These are phyloP conservation scores for Bondarzewia mesenterica DNA, from an alignment of 1,284 basidiomycete species.

Conservation along the genomic window DNA sequence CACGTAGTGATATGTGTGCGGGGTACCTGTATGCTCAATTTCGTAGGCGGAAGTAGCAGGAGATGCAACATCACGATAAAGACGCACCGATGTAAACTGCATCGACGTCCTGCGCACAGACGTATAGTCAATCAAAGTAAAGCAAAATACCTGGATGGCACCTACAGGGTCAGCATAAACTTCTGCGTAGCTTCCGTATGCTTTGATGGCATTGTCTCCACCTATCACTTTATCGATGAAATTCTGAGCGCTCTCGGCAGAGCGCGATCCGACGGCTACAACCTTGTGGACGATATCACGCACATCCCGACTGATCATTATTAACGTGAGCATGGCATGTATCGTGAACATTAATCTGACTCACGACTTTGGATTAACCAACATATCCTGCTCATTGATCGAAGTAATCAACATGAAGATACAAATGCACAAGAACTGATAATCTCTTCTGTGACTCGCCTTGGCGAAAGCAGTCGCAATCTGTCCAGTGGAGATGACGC, in stretches of 20 bases:
- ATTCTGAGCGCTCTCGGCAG: slow-evolving; percentile 55
- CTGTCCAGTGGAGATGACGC: slow-evolving; percentile 45
- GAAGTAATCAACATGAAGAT: not conserved
- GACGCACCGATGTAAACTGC: slow-evolving; percentile 38
- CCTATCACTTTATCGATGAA: slow-evolving; percentile 55
- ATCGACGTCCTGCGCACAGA: slow-evolving; percentile 54
- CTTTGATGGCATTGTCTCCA: slow-evolving; percentile 48
- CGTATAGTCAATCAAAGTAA: not conserved
- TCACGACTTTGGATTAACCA: slow-evolving; percentile 42
- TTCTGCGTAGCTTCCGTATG: slow-evolving; percentile 73
- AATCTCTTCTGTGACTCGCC: slow-evolving; percentile 19
- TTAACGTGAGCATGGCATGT: not conserved
- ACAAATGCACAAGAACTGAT: not conserved
- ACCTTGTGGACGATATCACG: slow-evolving; percentile 74
- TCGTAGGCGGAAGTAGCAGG: not conserved
- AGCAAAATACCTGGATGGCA: not conserved
- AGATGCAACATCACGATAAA: not conserved
- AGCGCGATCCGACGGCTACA: slow-evolving; percentile 75
- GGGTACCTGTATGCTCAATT: slow-evolving; percentile 51
- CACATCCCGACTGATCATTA: slow-evolving; percentile 46
- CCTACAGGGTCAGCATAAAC: slow-evolving; percentile 52
- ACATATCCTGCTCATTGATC: slow-evolving; percentile 29
- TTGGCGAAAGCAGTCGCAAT: slow-evolving; percentile 39
- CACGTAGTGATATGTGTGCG: slow-evolving; percentile 79
- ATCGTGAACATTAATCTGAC: slow-evolving; percentile 9